Conservation (phyloP, 495 filamentous ascomycete genomes). For the Trichoderma reesei region DNA sequence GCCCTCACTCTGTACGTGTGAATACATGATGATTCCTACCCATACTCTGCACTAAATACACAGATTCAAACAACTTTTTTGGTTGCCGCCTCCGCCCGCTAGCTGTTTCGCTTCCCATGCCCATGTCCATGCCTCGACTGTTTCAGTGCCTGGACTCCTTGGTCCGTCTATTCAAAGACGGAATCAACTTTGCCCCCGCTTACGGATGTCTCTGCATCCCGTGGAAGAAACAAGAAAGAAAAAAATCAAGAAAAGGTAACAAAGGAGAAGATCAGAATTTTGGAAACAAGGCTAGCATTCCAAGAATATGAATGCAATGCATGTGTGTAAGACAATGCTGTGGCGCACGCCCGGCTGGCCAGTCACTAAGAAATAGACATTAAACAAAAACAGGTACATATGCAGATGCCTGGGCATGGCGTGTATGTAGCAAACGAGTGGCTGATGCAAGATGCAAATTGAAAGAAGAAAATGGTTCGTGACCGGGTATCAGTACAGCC, state of each 20-base stretch:
- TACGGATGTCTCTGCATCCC: no score
- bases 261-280: background rate
- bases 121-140: no score
- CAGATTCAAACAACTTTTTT: background rate
- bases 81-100: background rate
- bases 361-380: background rate
- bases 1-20: no score
- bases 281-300: background rate
- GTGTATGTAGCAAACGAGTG: background rate
- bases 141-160: background rate
- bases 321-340: background rate
- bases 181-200: no score
- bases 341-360: background rate
- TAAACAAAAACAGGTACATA: background rate
- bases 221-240: background rate
- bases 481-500: background rate
- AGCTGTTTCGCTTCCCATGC: constrained; percentile 1
- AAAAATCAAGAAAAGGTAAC: background rate
- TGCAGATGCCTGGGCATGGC: background rate
- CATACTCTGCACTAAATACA: background rate
- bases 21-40: no score
- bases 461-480: background rate
- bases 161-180: background rate
- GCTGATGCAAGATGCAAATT: background rate
- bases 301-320: background rate